Percentiles rank a stretch among this genome's conserved stretches.
phyloP scores from a whole-genome alignment of 164 flowering plant species.

The Pachysandra terminalis region DNA sequence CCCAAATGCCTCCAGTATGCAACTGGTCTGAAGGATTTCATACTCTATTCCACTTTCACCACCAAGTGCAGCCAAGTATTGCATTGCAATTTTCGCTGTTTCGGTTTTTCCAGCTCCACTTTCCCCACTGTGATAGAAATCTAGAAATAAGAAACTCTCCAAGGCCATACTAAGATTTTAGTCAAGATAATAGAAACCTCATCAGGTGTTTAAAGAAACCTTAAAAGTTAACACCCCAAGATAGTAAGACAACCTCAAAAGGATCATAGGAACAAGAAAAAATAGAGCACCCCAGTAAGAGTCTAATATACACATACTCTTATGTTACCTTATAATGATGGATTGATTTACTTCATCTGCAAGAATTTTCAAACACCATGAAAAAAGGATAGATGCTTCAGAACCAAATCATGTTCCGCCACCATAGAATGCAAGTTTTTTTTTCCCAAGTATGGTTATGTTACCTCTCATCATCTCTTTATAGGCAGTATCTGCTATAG shows the following conservation, averaged over 20 bases:
- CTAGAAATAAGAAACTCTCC: not conserved
- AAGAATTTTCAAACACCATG: constrained; percentile 16
- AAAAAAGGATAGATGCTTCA: constrained; percentile 1
- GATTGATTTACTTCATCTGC: constrained; percentile 86
- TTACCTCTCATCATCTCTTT: constrained; percentile 82
- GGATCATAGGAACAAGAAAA: not conserved
- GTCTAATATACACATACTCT: constrained; percentile 6
- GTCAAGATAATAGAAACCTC: not conserved
- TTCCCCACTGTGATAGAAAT: constrained; percentile 59
- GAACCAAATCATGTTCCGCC: not conserved
- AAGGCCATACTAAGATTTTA: not conserved
- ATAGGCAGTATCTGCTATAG: constrained; percentile 68
- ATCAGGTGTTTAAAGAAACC: too few species aligned
- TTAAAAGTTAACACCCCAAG: constrained; percentile 3
- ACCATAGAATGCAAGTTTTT: not conserved
- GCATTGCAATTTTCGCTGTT: constrained; percentile 79
- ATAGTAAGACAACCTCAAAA: not conserved
- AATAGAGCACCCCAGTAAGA: constrained; percentile 1
- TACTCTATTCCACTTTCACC: constrained; percentile 58
- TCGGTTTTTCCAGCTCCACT: constrained; percentile 97
- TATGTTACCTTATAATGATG: constrained; percentile 83
- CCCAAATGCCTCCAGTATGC: constrained; percentile 92
- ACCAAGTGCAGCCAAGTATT: constrained; percentile 67
- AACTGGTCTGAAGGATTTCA: constrained; percentile 56
- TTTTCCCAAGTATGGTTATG: constrained; percentile 1